Evolutionary conservation across 371 early-diverging fungal species (phyloP).

Genomic region (Paramicrosporidium saccamoebae): DNA sequence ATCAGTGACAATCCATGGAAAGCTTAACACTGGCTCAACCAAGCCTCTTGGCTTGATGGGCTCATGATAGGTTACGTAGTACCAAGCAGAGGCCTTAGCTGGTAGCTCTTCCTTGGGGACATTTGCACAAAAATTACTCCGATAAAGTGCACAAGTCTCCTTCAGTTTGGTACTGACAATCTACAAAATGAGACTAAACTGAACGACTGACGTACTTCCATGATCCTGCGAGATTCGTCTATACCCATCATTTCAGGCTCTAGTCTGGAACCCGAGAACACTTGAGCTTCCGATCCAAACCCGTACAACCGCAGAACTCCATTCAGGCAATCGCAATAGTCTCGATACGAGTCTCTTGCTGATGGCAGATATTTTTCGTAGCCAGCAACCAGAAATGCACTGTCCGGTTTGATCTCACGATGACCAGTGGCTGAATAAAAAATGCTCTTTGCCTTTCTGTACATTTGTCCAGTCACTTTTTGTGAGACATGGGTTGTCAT

Average conservation of each 20-base stretch:
- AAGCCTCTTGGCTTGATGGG: no score
- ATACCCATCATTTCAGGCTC: conserved; percentile 7
- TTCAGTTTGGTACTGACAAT: no score
- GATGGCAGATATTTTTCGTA: conserved; percentile 5
- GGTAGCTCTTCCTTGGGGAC: conserved; percentile 1
- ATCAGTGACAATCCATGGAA: no score
- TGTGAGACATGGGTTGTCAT: conserved; percentile 14
- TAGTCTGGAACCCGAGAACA: conserved; percentile 10
- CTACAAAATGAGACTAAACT: conserved; percentile 2
- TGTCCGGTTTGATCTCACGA: conserved; percentile 5
- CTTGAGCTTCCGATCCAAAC: conserved; percentile 6
- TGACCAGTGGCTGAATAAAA: conserved; percentile 1
- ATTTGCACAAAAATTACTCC: neutral
- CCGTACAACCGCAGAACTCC: conserved; percentile 11
- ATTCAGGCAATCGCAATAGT: conserved; percentile 8
- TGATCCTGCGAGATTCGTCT: conserved; percentile 2
- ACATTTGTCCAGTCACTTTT: conserved; percentile 23
- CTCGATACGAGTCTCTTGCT: neutral
- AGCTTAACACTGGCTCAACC: no score
- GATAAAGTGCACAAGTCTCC: conserved; percentile 1
- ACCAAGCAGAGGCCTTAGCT: conserved; percentile 34
- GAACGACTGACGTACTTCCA: conserved; percentile 5
- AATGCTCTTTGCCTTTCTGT: conserved; percentile 9
- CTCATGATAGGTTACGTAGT: conserved; percentile 31
- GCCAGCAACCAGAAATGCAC: conserved; percentile 2